Evolutionary conservation across 345 rosid genomes (phyloP), one percentile per base, ranked within the genome.

Genomic region (Raphanus sativus): DNA sequence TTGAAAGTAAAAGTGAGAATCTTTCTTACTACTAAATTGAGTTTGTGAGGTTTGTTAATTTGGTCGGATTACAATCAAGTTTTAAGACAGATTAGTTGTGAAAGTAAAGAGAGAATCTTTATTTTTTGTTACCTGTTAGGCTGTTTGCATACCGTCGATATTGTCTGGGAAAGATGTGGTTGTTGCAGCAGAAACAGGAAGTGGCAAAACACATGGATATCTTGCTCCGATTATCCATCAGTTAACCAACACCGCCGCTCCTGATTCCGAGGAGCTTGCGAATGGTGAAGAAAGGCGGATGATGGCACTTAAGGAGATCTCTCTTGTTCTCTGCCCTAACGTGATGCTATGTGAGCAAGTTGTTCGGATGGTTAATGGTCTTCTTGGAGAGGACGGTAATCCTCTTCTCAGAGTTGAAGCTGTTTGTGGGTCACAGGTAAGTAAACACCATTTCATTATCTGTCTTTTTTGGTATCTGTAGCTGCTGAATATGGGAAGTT

Each of bases 141-240:
- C 98, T 81, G 84, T 91, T 13, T 80, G 89, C 33, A 75, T 88
- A 40, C 95, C 94, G 1, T 76, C 91, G 42, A 80, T 92, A 76
- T 85, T 90, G 7, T 88, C 92, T 0, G 96, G 98, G 65, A 92
- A 90, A 78, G 98, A 94, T 83, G 97, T 88, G 56, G 86, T 92
- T 34, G 81, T 90, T 69, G 98, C 98, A 4, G 98, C 98, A 7
- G 98, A 94, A 80, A 94, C 98, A 5, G 98, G 98, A 8, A 92
- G 98, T 70, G 98, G 98, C 65, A 94, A 94, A 85, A 90, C 98
- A 34, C 91, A 90, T 76, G 74, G 97, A 52, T 92, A 92, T 86
- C 82, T 92, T 28, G 86, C 86, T 67, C 98, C 98, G 21, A 76
- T 95, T 24, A 85, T 95, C 30, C 82, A 92, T 72, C 87, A 84